Evolutionary conservation across 192 early-diverging fungal genomes (phyloP).

Genomic region (Borealophlyctis nickersoniae): DNA sequence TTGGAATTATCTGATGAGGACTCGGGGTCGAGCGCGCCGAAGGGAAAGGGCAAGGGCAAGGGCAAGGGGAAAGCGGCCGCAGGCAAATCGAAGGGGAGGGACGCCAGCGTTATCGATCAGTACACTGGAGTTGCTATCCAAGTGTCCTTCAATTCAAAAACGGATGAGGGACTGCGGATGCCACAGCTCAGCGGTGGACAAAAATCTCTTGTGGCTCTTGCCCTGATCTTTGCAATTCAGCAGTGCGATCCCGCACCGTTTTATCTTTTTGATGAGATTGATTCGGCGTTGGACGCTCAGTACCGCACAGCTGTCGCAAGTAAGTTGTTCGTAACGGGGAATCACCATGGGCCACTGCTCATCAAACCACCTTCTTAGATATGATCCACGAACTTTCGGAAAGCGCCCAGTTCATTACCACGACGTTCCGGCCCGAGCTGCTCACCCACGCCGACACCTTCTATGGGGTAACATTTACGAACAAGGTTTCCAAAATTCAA

Average conservation of each 20-base stretch:
- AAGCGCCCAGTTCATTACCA: constrained; percentile 93
- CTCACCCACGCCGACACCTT: constrained; percentile 89
- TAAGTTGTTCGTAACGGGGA: constrained; percentile 26
- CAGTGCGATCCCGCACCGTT: constrained; percentile 98
- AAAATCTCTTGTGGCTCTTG: constrained; percentile 95
- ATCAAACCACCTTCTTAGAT: constrained; percentile 23
- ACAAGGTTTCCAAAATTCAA: constrained; percentile 89
- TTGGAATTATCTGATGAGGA: constrained; percentile 1
- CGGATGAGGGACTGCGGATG: constrained; percentile 86
- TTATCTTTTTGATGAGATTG: constrained; percentile 99
- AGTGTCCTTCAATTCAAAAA: constrained; percentile 91
- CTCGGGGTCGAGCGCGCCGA: not conserved
- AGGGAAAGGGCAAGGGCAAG: constrained; percentile 5
- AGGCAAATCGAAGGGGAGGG: constrained; percentile 39
- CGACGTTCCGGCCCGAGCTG: constrained; percentile 96
- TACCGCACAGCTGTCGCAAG: constrained; percentile 91
- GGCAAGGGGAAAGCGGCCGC: constrained; percentile 3
- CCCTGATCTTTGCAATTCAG: constrained; percentile 98
- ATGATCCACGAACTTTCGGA: constrained; percentile 90
- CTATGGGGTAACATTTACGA: constrained; percentile 95
- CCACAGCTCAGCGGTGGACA: constrained; percentile 96
- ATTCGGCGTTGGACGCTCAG: constrained; percentile 93
- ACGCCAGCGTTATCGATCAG: constrained; percentile 59
- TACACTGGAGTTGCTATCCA: constrained; percentile 89
- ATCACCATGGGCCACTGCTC: constrained; percentile 1